A percentile compares a stretch with the other conserved stretches of the same genome.
phyloP scores from a whole-genome alignment of 441 rosid species.

The Rhodomyrtus psidioides region DNA sequence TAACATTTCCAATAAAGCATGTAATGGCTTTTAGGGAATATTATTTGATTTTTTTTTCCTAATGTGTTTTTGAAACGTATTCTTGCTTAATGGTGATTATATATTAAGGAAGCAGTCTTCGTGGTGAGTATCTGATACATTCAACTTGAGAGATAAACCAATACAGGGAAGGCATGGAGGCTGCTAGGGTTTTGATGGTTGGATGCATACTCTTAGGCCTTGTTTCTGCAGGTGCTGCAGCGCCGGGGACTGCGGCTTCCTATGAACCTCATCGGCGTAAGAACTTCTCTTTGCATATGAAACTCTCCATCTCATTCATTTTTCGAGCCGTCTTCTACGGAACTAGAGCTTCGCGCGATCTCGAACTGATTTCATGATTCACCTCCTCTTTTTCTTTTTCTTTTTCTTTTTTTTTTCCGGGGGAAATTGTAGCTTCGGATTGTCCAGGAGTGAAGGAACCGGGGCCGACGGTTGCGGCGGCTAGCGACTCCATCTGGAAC shows the following conservation, averaged over 20 bases:
- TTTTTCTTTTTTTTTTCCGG: neutral
- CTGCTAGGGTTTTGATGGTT: neutral
- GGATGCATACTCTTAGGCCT: neutral
- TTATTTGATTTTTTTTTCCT: neutral
- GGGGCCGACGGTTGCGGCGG: slow-evolving; percentile 17
- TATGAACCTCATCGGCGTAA: slow-evolving; percentile 2
- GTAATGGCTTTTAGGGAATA: neutral
- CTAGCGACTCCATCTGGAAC: slow-evolving; percentile 6
- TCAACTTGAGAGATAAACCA: neutral
- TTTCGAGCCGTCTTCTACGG: neutral
- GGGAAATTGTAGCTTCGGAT: slow-evolving; percentile 9
- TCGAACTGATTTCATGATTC: neutral
- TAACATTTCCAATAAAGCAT: neutral
- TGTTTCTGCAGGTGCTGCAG: neutral
- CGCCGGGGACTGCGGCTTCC: slow-evolving; percentile 5
- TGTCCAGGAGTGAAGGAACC: slow-evolving; percentile 8
- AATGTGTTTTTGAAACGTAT: neutral
- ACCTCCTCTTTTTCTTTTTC: too few species aligned
- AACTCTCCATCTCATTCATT: neutral
- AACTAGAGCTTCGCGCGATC: neutral
- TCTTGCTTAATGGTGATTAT: neutral
- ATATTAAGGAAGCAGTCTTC: neutral
- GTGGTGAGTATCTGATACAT: neutral
- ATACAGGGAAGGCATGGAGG: neutral
- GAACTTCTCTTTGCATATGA: neutral